Conservation (phyloP, 23 red algal species). For the Gracilariopsis chorda region DNA sequence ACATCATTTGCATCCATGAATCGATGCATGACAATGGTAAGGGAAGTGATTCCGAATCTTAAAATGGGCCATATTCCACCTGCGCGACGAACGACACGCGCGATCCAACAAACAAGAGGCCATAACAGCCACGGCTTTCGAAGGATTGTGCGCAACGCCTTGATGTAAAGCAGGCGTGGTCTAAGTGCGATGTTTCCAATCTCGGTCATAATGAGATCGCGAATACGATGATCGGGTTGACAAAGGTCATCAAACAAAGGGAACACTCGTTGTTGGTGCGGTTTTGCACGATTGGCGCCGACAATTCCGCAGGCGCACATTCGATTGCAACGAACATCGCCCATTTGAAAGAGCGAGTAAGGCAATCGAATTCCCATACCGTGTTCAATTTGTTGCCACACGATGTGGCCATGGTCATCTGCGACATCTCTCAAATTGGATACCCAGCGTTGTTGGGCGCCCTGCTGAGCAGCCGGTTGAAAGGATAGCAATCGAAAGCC, state of each 20-base stretch:
- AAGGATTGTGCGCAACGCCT: constrained; percentile 29
- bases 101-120: not conserved
- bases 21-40: constrained; percentile 91
- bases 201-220: constrained; percentile 53
- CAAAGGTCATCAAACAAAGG: constrained; percentile 62
- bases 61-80: constrained; percentile 55
- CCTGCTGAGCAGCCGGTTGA: constrained; percentile 75
- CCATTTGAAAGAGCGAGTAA: constrained; percentile 83
- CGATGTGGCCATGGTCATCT: constrained; percentile 71
- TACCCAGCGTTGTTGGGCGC: constrained; percentile 42
- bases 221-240: constrained; percentile 22
- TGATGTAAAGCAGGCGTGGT: constrained; percentile 20
- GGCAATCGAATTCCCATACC: constrained; percentile 75
- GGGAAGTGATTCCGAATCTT: not conserved
- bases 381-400: constrained; percentile 78
- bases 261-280: not conserved
- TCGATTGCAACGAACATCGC: constrained; percentile 84
- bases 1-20: constrained; percentile 89
- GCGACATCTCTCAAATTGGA: constrained; percentile 7
- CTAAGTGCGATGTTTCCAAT: constrained; percentile 58
- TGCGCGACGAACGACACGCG: constrained; percentile 34
- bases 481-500: constrained; percentile 83
- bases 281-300: constrained; percentile 3
- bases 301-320: constrained; percentile 67
- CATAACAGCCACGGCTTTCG: constrained; percentile 37